Base-by-base conservation (phyloP, 176 grass and related monocot species). In the Olyra latifolia region DNA sequence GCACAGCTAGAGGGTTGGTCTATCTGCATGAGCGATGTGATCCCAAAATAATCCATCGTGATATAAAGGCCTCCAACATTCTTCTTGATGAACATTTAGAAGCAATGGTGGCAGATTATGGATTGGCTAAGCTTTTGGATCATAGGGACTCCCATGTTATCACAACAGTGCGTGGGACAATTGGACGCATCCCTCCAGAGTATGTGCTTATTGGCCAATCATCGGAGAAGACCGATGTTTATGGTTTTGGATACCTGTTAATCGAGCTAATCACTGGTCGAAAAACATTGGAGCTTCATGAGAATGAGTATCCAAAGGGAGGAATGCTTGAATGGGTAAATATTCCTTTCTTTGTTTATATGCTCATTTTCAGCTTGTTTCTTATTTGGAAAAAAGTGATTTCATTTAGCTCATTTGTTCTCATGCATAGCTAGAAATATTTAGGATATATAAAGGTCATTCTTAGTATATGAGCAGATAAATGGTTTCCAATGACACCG, bases 141-240 rank as follows among this genome's bases (percentile, higher is more conserved):
- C 89, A 88, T 55, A 85, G 77, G 42, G 80, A 90, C 45, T 92
- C 91, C 41, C 95, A 91, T 85, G 83, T 90, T 38, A 63, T 87
- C 54, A 94, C 89, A 16, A 39, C 63, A 4, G 83, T 92, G 35
- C 80, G 89, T 0, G 95, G 95, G 43, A 94, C 95, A 46, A 11
- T 90, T 27, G 94, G 94, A 47, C 89, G 91, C 54, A 94, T 97
- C 55, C 85, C 91, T 38, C 95, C 91, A 2, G 95, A 97, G 53
- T 90, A 87, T 45, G 40, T 83, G 24, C 70, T 68, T 10, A 85
- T 60, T 13, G 73, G 88, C 3, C 85, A 92, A 23, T 71, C 89
- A 12, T 97, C 95, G 2, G 92, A 97, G 72, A 97, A 97, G 69
- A 92, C 87, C 1, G 95, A 97, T 85, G 92, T 97, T 55, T 94